A percentile compares a stretch with the other conserved stretches of the same genome.
Conservation (phyloP, 805 yeast species). For the Trichomonascus vanleenenianus region DNA sequence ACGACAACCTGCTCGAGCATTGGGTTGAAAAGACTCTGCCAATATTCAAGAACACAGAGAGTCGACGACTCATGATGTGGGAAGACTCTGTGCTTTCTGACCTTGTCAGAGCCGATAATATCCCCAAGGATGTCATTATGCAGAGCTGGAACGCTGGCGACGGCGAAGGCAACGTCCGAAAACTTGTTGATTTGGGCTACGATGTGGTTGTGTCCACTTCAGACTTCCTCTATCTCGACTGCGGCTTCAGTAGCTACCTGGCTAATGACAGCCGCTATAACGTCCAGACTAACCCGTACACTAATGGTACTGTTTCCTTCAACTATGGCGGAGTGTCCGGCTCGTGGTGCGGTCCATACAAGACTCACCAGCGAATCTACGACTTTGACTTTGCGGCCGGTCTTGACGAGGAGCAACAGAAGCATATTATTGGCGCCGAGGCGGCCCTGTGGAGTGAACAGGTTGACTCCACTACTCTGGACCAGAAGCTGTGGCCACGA, state of each 20-base stretch:
- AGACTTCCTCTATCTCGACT: slow-evolving; percentile 31
- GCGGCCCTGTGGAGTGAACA: slow-evolving; percentile 33
- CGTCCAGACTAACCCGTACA: slow-evolving; percentile 16
- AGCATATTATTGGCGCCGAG: slow-evolving; percentile 32
- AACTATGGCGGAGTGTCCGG: slow-evolving; percentile 31
- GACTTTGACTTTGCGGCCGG: slow-evolving; percentile 26
- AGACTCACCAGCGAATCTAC: slow-evolving; percentile 34
- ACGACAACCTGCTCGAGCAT: slow-evolving; percentile 25
- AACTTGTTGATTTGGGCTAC: slow-evolving; percentile 28
- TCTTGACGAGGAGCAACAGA: slow-evolving; percentile 24
- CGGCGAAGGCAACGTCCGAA: slow-evolving; percentile 12
- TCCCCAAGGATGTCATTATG: slow-evolving; percentile 28
- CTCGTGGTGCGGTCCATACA: slow-evolving; percentile 37
- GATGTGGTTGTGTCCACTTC: slow-evolving; percentile 31
- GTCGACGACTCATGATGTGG: slow-evolving; percentile 32
- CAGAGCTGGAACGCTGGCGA: slow-evolving; percentile 30
- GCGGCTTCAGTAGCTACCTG: slow-evolving; percentile 32
- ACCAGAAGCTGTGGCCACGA: slow-evolving; percentile 32
- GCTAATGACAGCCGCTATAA: slow-evolving; percentile 29
- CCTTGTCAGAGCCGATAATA: slow-evolving; percentile 18
- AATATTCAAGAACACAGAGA: slow-evolving; percentile 20
- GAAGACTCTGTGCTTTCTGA: slow-evolving; percentile 27
- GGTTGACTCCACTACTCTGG: slow-evolving; percentile 26
- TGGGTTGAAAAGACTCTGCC: slow-evolving; percentile 31
- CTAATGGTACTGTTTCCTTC: slow-evolving; percentile 17